Base-by-base conservation (phyloP, 148 eudicot genomes). In the Drosera capensis region DNA sequence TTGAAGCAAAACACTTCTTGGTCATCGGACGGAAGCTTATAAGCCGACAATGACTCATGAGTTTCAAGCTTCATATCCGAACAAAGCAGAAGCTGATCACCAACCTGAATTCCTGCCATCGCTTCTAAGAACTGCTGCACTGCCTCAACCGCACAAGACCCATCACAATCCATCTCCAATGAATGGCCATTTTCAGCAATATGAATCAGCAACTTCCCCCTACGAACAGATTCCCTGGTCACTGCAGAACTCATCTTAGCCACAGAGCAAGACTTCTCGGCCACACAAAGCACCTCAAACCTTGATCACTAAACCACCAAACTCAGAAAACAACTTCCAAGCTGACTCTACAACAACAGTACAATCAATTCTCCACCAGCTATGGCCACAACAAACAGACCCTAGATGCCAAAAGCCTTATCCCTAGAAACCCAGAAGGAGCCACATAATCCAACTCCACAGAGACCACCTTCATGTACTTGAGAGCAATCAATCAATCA, bases 181-280 rank as follows among this genome's bases (percentile, higher is more conserved):
- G 99, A 78, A 51, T 74, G 85, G n/a, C 99, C 99, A 73, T 85
- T 85, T 63, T 92, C 90, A 0, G 95, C 99, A 39, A 81, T 55
- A 54, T 76, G 95, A 50, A 92, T 81, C 63, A 74, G 36, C 30
- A 92, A 73, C 74, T 74, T 78, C 13, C 88, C 94, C 57, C 58
- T 56, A 3, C 55, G 51, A 28, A 62, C 41, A 7, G 49, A 67
- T 46, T 64, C 73, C 58, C 56, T 68, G 2, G 71, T 59, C 17
- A 58, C 60, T 59, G 61, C 68, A 3, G 85, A 78, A 70, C 79
- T 80, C 97, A 90, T 90, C 48, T 56, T 80, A 47, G 36, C 47
- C 51, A 19, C 51, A 40, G 9, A 49, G 20, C 20, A 45, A 20
- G 20, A 23, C 23, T 11, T 35, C 44, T 49, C 49, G 37, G 36